Conservation (phyloP, 371 early-diverging fungal genomes). For the Gilbertella persicaria region DNA sequence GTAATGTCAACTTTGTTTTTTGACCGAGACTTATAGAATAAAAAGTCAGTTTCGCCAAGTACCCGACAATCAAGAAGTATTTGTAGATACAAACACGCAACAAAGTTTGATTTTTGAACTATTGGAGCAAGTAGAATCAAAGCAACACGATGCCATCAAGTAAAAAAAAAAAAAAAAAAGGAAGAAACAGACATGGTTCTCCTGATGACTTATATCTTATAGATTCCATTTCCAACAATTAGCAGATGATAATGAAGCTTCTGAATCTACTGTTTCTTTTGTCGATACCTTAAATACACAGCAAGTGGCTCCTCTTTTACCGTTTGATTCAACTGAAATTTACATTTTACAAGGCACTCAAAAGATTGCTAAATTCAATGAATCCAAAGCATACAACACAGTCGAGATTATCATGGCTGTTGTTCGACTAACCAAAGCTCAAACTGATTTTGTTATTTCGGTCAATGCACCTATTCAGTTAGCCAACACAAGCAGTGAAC, state of each 20-base stretch:
- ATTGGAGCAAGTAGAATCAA: constrained; percentile 65
- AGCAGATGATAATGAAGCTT: constrained; percentile 79
- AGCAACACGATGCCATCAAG: constrained; percentile 47
- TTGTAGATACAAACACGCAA: constrained; percentile 70
- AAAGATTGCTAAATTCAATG: constrained; percentile 71
- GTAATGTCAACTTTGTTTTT: constrained; percentile 27
- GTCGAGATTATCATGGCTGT: constrained; percentile 72
- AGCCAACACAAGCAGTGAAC: constrained; percentile 41
- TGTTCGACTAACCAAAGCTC: constrained; percentile 60
- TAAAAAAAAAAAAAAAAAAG: constrained; percentile 33
- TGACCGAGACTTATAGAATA: not conserved
- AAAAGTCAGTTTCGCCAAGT: constrained; percentile 76
- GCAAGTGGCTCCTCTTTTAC: constrained; percentile 47
- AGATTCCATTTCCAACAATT: constrained; percentile 81
- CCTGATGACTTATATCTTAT: not conserved
- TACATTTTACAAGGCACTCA: constrained; percentile 62
- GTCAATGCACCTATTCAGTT: constrained; percentile 66
- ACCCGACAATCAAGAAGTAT: constrained; percentile 93
- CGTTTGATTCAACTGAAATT: constrained; percentile 35
- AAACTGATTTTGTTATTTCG: constrained; percentile 75
- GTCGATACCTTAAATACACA: constrained; percentile 27
- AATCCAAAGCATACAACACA: constrained; percentile 56
- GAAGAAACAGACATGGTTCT: too few relatives aligned
- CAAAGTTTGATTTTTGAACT: constrained; percentile 86
- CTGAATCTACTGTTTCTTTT: constrained; percentile 21